Base-by-base conservation (phyloP, 2,329 filamentous ascomycete species). In the Cladophialophora bantiana region DNA sequence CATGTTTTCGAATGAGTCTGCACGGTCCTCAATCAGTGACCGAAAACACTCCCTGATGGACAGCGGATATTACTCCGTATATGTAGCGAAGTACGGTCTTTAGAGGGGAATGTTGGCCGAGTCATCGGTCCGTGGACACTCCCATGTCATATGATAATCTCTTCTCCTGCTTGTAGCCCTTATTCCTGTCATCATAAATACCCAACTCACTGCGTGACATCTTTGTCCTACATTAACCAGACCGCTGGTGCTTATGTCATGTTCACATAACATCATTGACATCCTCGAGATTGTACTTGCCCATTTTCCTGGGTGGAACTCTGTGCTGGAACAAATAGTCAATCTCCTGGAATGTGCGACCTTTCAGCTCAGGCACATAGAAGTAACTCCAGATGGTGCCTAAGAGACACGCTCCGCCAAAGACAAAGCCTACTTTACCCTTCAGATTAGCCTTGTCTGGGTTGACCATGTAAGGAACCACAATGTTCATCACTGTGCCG, bases 401-500 rank as follows among this genome's bases (percentile, higher is more conserved):
- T 2, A 72, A 57, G 6, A 70, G 42, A 34, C 68, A 70, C n/a
- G 73, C 70, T 4, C 73, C 75, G n/a, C 71, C 68, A 52, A 76
- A 76, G 7, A 77, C 71, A 50, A 75, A 77, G 1, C 75, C 75
- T 0, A 75, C 71, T 32, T 77, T 77, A 1, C 74, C 74, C 40
- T 70, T 70, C 57, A 76, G 67, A 61, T 76, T 72, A 13, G 70
- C 72, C 56, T 73, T 72, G 65, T 75, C 56, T 10, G 66, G 67
- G 20, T 64, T 64, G 55, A 64, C 75, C 77, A 77, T 77, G 67
- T 80, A 79, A 2, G 77, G 79, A 32, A 79, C 74, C 2, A 74
- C 74, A 54, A 80, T 72, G 54, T 77, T 77, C 74, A 78, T 77
- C 13, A 77, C 72, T 13, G 78, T 75, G 9, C 78, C 78, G 62